These are phyloP conservation scores for Yamadazyma sp. DNA, from an alignment of 1,139 yeast genomes.

Conservation along the genomic window DNA sequence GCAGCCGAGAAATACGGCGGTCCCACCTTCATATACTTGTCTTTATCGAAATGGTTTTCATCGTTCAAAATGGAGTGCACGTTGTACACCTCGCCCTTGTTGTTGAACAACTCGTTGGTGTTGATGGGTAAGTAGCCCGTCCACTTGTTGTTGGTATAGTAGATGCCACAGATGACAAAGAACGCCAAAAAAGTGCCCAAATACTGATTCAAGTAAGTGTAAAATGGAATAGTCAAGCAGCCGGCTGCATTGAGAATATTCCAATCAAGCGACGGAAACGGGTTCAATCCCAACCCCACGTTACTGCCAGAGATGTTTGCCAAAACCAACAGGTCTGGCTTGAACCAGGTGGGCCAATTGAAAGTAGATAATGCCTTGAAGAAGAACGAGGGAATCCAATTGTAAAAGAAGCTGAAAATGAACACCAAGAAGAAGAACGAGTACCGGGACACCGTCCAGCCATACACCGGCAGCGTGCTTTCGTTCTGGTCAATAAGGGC, in stretches of 20 bases:
- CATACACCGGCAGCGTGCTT: constrained; percentile 26
- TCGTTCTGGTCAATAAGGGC: constrained; percentile 39
- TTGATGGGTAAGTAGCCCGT: constrained; percentile 42
- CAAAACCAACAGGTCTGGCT: constrained; percentile 39
- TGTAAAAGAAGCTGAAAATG: constrained; percentile 35
- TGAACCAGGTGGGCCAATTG: constrained; percentile 52
- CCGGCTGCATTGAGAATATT: constrained; percentile 38
- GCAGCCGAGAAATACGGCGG: constrained; percentile 49
- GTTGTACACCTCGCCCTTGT: constrained; percentile 33
- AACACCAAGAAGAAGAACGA: constrained; percentile 38
- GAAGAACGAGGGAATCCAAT: constrained; percentile 45
- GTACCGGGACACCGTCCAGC: constrained; percentile 43
- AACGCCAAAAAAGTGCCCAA: constrained; percentile 37
- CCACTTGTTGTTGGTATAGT: constrained; percentile 42
- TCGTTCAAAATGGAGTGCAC: constrained; percentile 34
- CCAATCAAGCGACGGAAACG: constrained; percentile 49
- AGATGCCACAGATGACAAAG: constrained; percentile 28
- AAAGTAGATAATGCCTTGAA: constrained; percentile 43
- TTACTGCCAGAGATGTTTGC: constrained; percentile 39
- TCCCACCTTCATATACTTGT: constrained; percentile 32
- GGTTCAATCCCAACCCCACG: constrained; percentile 44
- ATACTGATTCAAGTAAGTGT: constrained; percentile 37
- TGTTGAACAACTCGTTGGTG: constrained; percentile 36
- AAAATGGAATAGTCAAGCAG: constrained; percentile 45
- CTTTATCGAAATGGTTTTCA: constrained; percentile 30